Percentiles rank a stretch among this genome's conserved stretches.
These are phyloP conservation scores for Metarhizium robertsii DNA, from an alignment of 2,329 filamentous ascomycete species.

Conservation along the genomic window DNA sequence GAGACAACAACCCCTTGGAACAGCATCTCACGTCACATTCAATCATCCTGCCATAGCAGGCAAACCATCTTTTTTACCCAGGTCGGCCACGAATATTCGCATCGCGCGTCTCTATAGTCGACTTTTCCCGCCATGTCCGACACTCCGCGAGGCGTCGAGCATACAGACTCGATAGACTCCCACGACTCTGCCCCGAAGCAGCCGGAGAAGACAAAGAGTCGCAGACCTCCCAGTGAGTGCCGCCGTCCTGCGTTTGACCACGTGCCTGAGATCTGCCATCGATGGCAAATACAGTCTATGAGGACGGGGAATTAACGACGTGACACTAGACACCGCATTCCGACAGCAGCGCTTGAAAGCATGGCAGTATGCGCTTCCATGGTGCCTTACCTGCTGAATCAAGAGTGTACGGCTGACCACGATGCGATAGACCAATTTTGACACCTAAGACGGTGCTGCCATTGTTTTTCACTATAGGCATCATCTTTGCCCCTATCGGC, in stretches of 20 bases:
- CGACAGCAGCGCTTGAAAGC: slow-evolving; percentile 94
- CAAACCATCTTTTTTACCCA: neutral
- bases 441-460: slow-evolving; percentile 90
- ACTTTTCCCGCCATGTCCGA: slow-evolving; percentile 35
- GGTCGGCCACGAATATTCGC: neutral
- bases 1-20: neutral
- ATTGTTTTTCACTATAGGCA: slow-evolving; percentile 80
- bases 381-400: neutral
- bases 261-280: neutral
- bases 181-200: slow-evolving; percentile 42
- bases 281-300: slow-evolving; percentile 3
- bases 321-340: slow-evolving; percentile 74
- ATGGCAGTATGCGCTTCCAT: slow-evolving; percentile 69
- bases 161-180: slow-evolving; percentile 44
- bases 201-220: slow-evolving; percentile 78
- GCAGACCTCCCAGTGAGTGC: slow-evolving; percentile 75
- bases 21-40: slow-evolving; percentile 1
- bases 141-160: slow-evolving; percentile 32
- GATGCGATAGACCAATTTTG: slow-evolving; percentile 64
- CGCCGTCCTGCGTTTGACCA: slow-evolving; percentile 16
- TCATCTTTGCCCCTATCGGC: slow-evolving; percentile 90
- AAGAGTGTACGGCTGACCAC: slow-evolving; percentile 24
- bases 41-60: neutral
- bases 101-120: slow-evolving; percentile 4
- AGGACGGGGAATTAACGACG: slow-evolving; percentile 11